Base-by-base conservation (phyloP, 441 rosid species). In the Populus trichocarpa region DNA sequence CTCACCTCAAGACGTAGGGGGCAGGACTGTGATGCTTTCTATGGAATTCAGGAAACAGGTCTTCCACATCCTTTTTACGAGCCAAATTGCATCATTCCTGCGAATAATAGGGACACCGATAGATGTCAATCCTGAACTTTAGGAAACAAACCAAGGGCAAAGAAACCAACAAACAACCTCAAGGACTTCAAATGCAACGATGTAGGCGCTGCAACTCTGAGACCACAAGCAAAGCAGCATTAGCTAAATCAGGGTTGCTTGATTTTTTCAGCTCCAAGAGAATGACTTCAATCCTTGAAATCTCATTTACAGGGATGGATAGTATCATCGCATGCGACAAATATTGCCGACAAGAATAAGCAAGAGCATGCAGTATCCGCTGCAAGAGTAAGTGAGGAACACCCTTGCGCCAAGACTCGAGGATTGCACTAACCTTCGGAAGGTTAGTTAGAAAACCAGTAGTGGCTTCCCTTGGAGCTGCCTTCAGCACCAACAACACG, bases 381-480 rank as follows among this genome's bases (percentile, higher is more conserved):
- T 36, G 90, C 88, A 96, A 74, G 79, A 89, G 76, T 71, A 90
- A 82, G 64, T 79, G 72, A 12, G 90, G 83, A 16, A 32, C 74
- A 63, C 83, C 84, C 83, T 76, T 89, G 36, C 73, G 84, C 90
- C 95, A 87, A 16, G 89, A 82, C 79, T 90, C 96, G 0, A 94
- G 95, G 77, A 96, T 84, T 3, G 79, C 82, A 30, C 83, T 86
- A 67, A 93, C 90, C 86, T 88, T 96, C 8, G 90, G 81, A 82
- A 96, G 97, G 86, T 91, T 92, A 77, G 98, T 90, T 33, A 96
- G 85, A 79, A 96, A 87, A 25, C 96, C 90, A 10, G 92, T 89
- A 33, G 97, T 90, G 77, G 96, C 98, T 87, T 96, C 99, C 82
- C 99, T 90, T 8, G 97, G 96, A 84, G 97, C 96, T 25, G 89